Conservation (phyloP, 805 yeast genomes). For the Diddensiella santjacobensis region DNA sequence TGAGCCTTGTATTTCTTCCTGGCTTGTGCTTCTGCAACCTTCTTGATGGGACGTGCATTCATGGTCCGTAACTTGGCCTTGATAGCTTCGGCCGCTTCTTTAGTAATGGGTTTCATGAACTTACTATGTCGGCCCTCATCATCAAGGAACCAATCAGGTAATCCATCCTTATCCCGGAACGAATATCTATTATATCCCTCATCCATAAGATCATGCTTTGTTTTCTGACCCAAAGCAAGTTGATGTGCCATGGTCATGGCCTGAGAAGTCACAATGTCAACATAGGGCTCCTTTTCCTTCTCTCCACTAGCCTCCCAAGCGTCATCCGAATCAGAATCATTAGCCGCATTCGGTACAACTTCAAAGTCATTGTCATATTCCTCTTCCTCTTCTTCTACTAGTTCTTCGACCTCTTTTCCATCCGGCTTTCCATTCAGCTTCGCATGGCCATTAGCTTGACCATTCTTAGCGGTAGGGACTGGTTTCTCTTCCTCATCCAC, state of each 20-base stretch:
- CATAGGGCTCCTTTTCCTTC: conserved; percentile 38
- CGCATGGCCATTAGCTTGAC: neutral
- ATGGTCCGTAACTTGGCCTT: conserved; percentile 72
- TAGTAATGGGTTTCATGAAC: conserved; percentile 84
- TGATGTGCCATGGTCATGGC: conserved; percentile 98
- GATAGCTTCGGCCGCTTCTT: conserved; percentile 81
- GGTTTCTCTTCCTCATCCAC: conserved; percentile 21
- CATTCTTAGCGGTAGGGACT: neutral
- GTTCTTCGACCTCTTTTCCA: conserved; percentile 9
- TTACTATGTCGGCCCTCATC: conserved; percentile 87
- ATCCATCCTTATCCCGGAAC: conserved; percentile 82
- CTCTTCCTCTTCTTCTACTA: conserved; percentile 21
- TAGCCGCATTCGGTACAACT: conserved; percentile 30
- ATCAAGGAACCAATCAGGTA: conserved; percentile 96
- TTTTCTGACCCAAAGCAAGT: conserved; percentile 82
- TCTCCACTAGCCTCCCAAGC: conserved; percentile 33
- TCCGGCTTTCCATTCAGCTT: neutral
- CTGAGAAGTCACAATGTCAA: conserved; percentile 86
- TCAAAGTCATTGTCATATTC: conserved; percentile 32
- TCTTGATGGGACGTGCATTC: conserved; percentile 97
- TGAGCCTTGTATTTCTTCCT: conserved; percentile 93
- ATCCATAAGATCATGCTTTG: conserved; percentile 79
- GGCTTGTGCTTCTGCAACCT: conserved; percentile 96
- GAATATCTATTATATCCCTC: conserved; percentile 92
- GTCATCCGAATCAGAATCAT: conserved; percentile 32